These are phyloP conservation scores for Amphibolis antarctica DNA, from an alignment of 106 monocot species.

Conservation along the genomic window DNA sequence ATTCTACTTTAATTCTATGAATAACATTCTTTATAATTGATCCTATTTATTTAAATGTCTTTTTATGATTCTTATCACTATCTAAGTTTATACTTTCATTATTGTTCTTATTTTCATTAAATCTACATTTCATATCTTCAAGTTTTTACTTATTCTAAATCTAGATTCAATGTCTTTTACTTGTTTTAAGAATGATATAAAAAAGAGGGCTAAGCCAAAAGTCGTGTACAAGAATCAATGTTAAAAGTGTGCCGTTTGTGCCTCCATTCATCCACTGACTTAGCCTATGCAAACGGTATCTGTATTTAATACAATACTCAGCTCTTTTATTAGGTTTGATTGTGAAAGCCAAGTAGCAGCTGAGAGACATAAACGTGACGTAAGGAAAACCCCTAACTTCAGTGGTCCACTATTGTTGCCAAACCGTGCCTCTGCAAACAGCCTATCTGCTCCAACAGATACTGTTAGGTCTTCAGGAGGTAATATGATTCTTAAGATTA, in stretches of 20 bases:
- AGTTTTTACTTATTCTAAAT: no score
- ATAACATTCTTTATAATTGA: no score
- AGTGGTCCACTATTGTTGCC: conserved; percentile 96
- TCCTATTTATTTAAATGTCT: no score
- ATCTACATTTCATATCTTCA: no score
- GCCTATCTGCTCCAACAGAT: conserved; percentile 71
- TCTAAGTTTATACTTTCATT: no score
- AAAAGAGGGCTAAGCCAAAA: neutral
- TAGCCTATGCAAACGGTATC: neutral
- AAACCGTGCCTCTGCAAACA: conserved; percentile 85
- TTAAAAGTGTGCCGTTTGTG: neutral
- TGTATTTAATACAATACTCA: neutral
- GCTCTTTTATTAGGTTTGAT: conserved; percentile 22
- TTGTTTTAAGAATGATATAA: no score
- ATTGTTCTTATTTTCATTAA: no score
- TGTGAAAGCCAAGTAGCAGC: conserved; percentile 31
- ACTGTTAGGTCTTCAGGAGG: conserved; percentile 60
- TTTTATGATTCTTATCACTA: no score
- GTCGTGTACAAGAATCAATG: neutral
- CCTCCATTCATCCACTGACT: neutral
- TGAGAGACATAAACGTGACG: conserved; percentile 54
- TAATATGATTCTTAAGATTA: conserved; percentile 7
- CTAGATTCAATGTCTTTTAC: no score
- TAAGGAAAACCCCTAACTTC: conserved; percentile 47
- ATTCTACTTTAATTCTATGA: no score